Conservation (phyloP, 208 protist genomes). For the Leishmania tarentolae region DNA sequence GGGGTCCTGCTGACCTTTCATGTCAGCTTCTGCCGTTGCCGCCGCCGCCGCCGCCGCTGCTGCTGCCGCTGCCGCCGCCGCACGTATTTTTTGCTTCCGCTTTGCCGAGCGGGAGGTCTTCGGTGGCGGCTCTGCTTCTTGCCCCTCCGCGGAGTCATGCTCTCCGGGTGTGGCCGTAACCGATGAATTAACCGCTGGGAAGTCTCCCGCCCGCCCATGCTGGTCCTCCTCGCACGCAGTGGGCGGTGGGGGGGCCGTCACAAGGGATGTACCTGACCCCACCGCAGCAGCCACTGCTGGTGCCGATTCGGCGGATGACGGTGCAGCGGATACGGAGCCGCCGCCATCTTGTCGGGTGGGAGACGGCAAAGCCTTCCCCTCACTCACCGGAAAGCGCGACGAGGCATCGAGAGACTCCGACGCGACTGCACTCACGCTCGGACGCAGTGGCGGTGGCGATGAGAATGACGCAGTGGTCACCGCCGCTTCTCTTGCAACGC, state of each 20-base stretch:
- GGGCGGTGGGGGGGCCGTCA: neutral
- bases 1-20: neutral
- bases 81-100: constrained; percentile 32
- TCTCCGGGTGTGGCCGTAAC: neutral
- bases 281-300: neutral
- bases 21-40: neutral
- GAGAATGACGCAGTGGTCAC: neutral
- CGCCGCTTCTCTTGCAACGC: neutral
- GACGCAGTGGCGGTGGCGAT: constrained; percentile 7
- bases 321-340: neutral
- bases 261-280: neutral
- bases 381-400: neutral
- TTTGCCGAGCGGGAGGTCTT: constrained; percentile 26
- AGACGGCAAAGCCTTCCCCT: neutral
- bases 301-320: neutral
- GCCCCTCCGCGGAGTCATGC: neutral
- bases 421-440: neutral
- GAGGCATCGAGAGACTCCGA: neutral
- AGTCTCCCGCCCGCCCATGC: neutral
- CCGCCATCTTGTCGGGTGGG: neutral
- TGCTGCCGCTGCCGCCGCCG: constrained; percentile 3
- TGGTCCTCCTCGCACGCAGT: neutral
- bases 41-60: constrained; percentile 17
- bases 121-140: neutral
- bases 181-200: neutral